Evolutionary conservation across 176 grass and related monocot genomes (phyloP).

Genomic region (Musa troglodytarum): DNA sequence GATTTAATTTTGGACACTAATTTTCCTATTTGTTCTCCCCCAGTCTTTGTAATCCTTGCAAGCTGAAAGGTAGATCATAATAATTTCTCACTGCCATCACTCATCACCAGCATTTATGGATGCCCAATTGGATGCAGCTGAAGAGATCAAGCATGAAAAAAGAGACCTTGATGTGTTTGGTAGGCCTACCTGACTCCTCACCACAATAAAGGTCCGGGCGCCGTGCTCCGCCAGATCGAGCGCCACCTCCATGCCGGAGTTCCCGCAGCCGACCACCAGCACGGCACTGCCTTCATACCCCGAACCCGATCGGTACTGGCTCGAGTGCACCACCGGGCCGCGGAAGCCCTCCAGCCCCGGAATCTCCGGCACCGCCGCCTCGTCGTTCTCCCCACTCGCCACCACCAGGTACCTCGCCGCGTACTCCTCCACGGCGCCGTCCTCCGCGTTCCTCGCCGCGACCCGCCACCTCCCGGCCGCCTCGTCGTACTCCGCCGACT

Average conservation of each 20-base stretch:
- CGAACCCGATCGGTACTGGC: slow-evolving; percentile 29
- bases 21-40: too few relatives aligned
- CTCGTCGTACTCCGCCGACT: slow-evolving; percentile 32
- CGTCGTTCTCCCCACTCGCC: slow-evolving; percentile 67
- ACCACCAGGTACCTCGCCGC: slow-evolving; percentile 39
- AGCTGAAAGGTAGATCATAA: too few relatives aligned
- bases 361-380: slow-evolving; percentile 53
- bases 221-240: slow-evolving; percentile 49
- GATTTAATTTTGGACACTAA: too few relatives aligned
- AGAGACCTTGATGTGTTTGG: neutral
- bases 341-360: slow-evolving; percentile 44
- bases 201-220: slow-evolving; percentile 41
- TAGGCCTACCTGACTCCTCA: slow-evolving; percentile 37
- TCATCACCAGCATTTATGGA: neutral
- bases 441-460: slow-evolving; percentile 14
- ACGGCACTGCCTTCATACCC: slow-evolving; percentile 43
- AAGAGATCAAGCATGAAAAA: neutral
- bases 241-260: slow-evolving; percentile 91
- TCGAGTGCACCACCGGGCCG: slow-evolving; percentile 46
- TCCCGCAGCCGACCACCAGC: slow-evolving; percentile 68
- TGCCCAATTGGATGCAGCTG: neutral
- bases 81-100: too few relatives aligned
- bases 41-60: too few relatives aligned
- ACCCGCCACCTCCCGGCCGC: slow-evolving; percentile 24
- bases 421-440: slow-evolving; percentile 32